Evolutionary conservation across 192 early-diverging fungal species (phyloP), one percentile per base, ranked within the genome.

Genomic region (Phycomyces blakesleeanus): DNA sequence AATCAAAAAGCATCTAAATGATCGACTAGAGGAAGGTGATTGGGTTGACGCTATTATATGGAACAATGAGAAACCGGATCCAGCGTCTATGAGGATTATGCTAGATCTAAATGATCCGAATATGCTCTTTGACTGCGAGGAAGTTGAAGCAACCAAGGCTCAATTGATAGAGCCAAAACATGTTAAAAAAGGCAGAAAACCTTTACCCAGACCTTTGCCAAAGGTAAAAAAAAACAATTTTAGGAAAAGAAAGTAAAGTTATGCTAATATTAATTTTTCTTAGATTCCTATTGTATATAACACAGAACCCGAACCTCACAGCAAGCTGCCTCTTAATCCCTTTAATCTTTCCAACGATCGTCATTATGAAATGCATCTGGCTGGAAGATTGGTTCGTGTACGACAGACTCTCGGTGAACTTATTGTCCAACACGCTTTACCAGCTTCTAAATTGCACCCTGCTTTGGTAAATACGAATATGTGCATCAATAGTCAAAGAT

Each of bases 271-370:
- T 34, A 5, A 3, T 47, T 9, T 22, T 49, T 9, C 9, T 44
- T 47, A 59, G 58, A 49, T 62, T 16, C 60, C 60, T 24, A 54
- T 62, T 25, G 55, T 69, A 21, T 69, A 63, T 29, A 51, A 55
- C 34, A 57, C 81, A 44, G 87, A 91, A 58, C 77, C 79, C 7
- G 85, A 86, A 63, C 81, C 81, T 1, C 77, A 81, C 41, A 75
- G 79, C 55, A 78, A 81, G 55, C 55, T 83, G 16, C 81, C 81
- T 41, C 81, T 88, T 51, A 87, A 93, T 66, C 77, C 82, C 25
- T 95, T 93, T 74, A 95, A 98, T 71, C 58, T 95, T 10, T 92
- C 93, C 1, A 89, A 94, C 72, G 95, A 97, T 78, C 83, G 86
- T 14, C 87, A 77, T 51, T 97, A 98, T 70, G 94, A 91, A 25